These are phyloP conservation scores for Cryphonectria nitschkei DNA, from an alignment of 2,329 filamentous ascomycete genomes.

Conservation along the genomic window DNA sequence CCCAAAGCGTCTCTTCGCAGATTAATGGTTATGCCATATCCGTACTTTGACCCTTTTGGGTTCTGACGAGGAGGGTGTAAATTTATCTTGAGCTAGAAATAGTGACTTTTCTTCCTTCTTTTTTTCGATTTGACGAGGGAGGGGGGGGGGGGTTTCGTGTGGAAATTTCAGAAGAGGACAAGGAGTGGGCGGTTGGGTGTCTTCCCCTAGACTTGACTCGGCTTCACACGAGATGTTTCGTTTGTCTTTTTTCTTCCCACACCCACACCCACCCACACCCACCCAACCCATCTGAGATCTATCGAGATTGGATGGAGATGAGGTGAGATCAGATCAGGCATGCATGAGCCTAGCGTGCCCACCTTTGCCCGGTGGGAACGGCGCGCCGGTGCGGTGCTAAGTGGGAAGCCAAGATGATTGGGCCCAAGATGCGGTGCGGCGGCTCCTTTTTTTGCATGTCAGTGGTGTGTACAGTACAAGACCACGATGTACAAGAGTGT, in stretches of 20 bases:
- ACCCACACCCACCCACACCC: neutral
- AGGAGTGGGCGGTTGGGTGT: neutral
- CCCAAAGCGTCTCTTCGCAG: neutral
- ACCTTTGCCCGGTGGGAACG: constrained; percentile 4
- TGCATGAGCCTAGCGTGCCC: constrained; percentile 3
- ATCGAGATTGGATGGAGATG: constrained; percentile 22
- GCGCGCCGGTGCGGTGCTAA: neutral
- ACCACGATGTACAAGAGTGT: neutral
- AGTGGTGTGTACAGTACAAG: too few species aligned
- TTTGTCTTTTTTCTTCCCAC: neutral
- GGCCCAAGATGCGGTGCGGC: neutral
- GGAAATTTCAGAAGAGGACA: neutral
- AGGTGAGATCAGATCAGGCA: constrained; percentile 24
- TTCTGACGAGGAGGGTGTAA: neutral
- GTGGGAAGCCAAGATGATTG: neutral
- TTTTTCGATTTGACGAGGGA: neutral
- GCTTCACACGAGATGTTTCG: neutral
- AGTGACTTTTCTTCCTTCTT: neutral
- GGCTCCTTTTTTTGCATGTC: neutral
- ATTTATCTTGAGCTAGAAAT: neutral
- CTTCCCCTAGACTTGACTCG: too few species aligned
- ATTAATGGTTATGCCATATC: neutral
- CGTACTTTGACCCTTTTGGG: neutral
- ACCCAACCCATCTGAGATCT: constrained; percentile 21
- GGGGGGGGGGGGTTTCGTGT: too few species aligned